Evolutionary conservation across 2,329 filamentous ascomycete genomes (phyloP).

Genomic region (Ceratocystis colombiana): DNA sequence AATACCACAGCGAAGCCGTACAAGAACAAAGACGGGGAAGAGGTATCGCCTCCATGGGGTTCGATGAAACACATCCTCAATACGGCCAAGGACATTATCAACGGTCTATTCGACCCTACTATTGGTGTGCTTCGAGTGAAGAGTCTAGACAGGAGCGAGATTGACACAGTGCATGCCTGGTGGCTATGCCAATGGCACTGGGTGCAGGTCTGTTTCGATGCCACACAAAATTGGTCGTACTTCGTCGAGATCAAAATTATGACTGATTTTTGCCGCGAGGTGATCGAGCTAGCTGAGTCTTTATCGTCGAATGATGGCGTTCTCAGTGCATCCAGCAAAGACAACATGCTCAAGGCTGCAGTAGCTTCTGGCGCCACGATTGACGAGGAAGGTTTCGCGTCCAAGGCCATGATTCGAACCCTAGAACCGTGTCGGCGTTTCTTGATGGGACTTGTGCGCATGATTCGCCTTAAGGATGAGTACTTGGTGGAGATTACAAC

Average conservation of each 20-base stretch:
- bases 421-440: conserved; percentile 31
- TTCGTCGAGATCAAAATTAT: conserved; percentile 65
- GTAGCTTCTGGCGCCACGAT: conserved; percentile 28
- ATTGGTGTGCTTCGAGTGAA: conserved; percentile 47
- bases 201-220: conserved; percentile 68
- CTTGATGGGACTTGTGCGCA: conserved; percentile 58
- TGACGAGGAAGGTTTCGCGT: conserved; percentile 32
- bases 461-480: conserved; percentile 80
- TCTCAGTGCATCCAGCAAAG: conserved; percentile 57
- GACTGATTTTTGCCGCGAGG: conserved; percentile 87
- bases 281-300: conserved; percentile 84
- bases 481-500: conserved; percentile 78
- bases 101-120: conserved; percentile 46
- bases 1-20: conserved; percentile 28
- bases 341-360: conserved; percentile 24
- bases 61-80: conserved; percentile 49
- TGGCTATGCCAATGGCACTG: conserved; percentile 80
- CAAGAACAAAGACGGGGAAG: conserved; percentile 21
- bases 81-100: conserved; percentile 48
- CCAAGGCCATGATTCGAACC: conserved; percentile 33
- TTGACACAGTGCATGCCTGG: conserved; percentile 58
- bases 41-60: conserved; percentile 39
- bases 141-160: conserved; percentile 50
- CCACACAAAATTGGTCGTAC: conserved; percentile 74
- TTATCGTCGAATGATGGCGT: conserved; percentile 78